Percentiles rank a stretch among this genome's conserved stretches.
Conservation (phyloP, 306 rosid species). For the Cucurbita argyrosperma region DNA sequence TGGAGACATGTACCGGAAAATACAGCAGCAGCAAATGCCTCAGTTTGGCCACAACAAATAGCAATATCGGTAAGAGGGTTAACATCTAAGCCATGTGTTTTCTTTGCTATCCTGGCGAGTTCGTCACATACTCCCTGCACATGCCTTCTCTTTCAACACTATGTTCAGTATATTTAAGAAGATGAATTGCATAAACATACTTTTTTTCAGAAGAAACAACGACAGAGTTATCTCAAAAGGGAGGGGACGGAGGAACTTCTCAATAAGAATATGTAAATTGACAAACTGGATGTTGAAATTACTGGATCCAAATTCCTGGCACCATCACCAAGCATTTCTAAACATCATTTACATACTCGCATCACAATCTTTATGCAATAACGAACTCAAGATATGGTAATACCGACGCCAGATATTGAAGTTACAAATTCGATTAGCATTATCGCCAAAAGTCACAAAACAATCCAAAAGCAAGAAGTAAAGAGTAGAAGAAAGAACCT, state of each 20-base stretch:
- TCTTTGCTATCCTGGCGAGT: slow-evolving; percentile 32
- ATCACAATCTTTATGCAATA: too few species aligned
- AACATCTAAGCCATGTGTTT: slow-evolving; percentile 55
- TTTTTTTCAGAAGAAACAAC: too few species aligned
- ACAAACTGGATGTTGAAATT: too few species aligned
- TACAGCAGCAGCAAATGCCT: slow-evolving; percentile 65
- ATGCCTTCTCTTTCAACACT: slow-evolving; percentile 28
- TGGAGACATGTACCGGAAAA: slow-evolving; percentile 34
- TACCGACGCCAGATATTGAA: neutral
- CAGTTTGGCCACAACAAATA: slow-evolving; percentile 77
- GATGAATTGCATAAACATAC: neutral
- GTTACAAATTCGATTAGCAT: neutral
- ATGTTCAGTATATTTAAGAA: neutral
- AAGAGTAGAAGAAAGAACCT: neutral
- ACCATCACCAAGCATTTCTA: too few species aligned
- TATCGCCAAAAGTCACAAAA: neutral
- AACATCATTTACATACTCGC: too few species aligned
- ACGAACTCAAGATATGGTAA: too few species aligned
- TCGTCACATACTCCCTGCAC: slow-evolving; percentile 64
- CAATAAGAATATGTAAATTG: neutral
- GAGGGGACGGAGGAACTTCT: too few species aligned
- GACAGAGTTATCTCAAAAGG: too few species aligned
- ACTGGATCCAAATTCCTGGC: too few species aligned
- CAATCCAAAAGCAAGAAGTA: neutral
- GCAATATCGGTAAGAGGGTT: slow-evolving; percentile 63